Conservation (phyloP, 2,329 filamentous ascomycete genomes). For the Zymoseptoria crescenta region DNA sequence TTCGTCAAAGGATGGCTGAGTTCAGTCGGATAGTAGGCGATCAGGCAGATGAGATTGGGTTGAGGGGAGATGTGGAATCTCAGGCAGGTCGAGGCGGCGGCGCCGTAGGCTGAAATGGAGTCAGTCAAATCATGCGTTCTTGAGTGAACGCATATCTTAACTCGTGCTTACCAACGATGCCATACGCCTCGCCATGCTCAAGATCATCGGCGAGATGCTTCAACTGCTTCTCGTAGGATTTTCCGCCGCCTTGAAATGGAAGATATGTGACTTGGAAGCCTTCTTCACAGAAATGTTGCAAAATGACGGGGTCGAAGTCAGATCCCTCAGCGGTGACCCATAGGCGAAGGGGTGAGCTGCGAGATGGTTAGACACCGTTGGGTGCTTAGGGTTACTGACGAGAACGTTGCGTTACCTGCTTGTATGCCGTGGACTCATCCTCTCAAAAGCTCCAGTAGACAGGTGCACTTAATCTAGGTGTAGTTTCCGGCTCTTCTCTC, state of each 20-base stretch:
- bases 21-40: constrained; percentile 37
- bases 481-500: no score
- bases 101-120: constrained; percentile 38
- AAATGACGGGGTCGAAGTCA: constrained; percentile 31
- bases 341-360: constrained; percentile 25
- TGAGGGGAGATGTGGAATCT: constrained; percentile 35
- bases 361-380: background rate
- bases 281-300: constrained; percentile 36
- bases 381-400: background rate
- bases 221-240: constrained; percentile 28
- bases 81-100: constrained; percentile 35
- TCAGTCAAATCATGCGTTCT: no score
- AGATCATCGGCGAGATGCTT: constrained; percentile 33
- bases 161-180: constrained; percentile 24
- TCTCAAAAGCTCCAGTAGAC: background rate
- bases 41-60: constrained; percentile 33
- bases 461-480: no score
- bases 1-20: constrained; percentile 32
- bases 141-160: no score
- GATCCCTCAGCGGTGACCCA: constrained; percentile 18
- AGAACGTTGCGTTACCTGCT: background rate
- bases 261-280: constrained; percentile 37
- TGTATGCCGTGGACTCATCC: background rate
- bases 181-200: constrained; percentile 26
- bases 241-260: constrained; percentile 21